These are phyloP conservation scores for Dovyalis caffra DNA, from an alignment of 345 rosid species.

Conservation along the genomic window DNA sequence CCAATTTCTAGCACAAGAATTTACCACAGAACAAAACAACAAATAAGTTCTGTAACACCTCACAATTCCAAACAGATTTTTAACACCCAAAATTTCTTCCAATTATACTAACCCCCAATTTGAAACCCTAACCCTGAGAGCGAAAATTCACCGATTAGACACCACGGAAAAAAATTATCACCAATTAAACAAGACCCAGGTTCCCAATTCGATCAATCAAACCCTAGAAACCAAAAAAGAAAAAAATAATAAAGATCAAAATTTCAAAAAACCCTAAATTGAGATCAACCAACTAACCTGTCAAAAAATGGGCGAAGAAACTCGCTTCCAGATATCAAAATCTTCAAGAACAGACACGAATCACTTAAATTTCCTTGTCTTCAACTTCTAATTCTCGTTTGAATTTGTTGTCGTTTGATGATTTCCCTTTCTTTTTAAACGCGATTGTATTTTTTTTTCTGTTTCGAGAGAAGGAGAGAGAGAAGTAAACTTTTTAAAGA, in stretches of 20 bases:
- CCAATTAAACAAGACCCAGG: neutral
- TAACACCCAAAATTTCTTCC: neutral
- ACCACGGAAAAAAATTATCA: neutral
- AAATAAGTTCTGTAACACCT: neutral
- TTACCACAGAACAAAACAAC: neutral
- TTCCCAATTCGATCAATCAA: neutral
- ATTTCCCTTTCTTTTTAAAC: no score
- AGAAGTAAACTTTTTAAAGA: neutral
- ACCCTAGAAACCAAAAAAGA: neutral
- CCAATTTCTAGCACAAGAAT: neutral
- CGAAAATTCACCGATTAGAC: neutral
- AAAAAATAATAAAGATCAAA: neutral
- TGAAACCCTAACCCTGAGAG: neutral
- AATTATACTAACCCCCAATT: neutral
- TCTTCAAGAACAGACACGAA: neutral
- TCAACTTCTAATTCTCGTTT: neutral
- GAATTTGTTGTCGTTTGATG: neutral
- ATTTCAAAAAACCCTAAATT: neutral
- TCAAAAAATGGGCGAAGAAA: neutral
- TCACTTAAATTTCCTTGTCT: neutral
- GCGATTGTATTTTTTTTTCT: neutral
- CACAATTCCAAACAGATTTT: neutral
- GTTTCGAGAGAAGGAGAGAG: neutral
- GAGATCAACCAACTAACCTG: conserved; percentile 8
- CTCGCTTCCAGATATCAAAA: neutral